phyloP scores from a whole-genome alignment of 306 rosid species.

The Casuarina cunninghamiana region DNA sequence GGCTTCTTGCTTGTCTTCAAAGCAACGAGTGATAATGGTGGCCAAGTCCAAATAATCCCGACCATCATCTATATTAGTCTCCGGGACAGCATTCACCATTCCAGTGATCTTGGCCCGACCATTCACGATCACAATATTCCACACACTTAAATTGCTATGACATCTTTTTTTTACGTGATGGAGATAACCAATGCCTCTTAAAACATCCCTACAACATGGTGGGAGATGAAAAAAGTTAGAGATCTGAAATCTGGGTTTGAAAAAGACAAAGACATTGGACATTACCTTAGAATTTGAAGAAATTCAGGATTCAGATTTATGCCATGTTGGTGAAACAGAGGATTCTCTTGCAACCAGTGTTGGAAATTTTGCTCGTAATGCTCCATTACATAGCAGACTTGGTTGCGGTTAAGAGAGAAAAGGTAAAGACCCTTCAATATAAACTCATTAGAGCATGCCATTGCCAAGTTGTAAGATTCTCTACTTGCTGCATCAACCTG shows the following conservation, averaged over 20 bases:
- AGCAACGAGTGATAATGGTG: background rate
- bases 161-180: background rate
- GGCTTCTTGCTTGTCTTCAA: background rate
- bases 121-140: constrained; percentile 4
- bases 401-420: background rate
- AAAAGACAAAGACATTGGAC: background rate
- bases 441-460: background rate
- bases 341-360: constrained; percentile 5
- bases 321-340: background rate
- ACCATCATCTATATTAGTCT: background rate
- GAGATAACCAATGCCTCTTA: constrained; percentile 8
- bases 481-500: background rate
- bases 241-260: background rate
- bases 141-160: background rate
- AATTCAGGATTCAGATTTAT: background rate
- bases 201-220: background rate
- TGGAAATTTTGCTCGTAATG: background rate
- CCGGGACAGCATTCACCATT: background rate
- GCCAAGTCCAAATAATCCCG: background rate
- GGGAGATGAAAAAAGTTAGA: background rate
- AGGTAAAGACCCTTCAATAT: background rate
- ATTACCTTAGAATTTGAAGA: constrained; percentile 11
- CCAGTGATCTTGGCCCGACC: constrained; percentile 6
- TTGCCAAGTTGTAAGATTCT: background rate
- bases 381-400: constrained; percentile 4